These are phyloP conservation scores for Candida boidinii DNA, from an alignment of 805 yeast species.

Conservation along the genomic window DNA sequence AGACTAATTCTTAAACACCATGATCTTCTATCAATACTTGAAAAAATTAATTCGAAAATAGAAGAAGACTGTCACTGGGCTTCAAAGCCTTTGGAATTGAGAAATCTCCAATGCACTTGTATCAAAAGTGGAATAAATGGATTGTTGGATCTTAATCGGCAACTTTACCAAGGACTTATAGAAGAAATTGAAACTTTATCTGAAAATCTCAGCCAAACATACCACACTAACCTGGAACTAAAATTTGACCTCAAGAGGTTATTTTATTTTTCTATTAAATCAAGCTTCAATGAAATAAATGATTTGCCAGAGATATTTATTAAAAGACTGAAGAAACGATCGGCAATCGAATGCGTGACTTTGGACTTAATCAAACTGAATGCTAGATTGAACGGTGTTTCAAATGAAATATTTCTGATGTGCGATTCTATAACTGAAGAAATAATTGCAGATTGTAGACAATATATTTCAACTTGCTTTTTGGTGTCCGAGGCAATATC, in stretches of 20 bases:
- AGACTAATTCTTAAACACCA: slow-evolving; percentile 19
- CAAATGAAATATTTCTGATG: slow-evolving; percentile 31
- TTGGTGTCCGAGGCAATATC: slow-evolving; percentile 36
- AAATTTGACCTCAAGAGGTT: slow-evolving; percentile 29
- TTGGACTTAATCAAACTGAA: slow-evolving; percentile 31
- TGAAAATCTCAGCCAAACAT: slow-evolving; percentile 15
- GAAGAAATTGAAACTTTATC: slow-evolving; percentile 27
- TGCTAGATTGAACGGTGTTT: slow-evolving; percentile 29
- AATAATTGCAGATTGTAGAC: slow-evolving; percentile 18
- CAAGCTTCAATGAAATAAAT: neutral
- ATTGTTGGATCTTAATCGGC: slow-evolving; percentile 33
- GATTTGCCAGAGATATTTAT: slow-evolving; percentile 27
- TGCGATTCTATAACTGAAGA: slow-evolving; percentile 31
- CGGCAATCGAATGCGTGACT: slow-evolving; percentile 30
- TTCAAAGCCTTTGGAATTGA: slow-evolving; percentile 26
- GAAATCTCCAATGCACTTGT: slow-evolving; percentile 36
- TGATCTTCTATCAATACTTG: slow-evolving; percentile 14
- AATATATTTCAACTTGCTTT: slow-evolving; percentile 26
- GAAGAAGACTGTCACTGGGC: slow-evolving; percentile 39
- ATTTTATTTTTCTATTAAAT: slow-evolving; percentile 25
- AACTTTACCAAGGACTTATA: slow-evolving; percentile 27
- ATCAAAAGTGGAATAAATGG: slow-evolving; percentile 37
- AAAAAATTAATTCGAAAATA: slow-evolving; percentile 22
- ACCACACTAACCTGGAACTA: slow-evolving; percentile 20
- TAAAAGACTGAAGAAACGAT: slow-evolving; percentile 19